Conservation (phyloP, 805 yeast species). For the Candida anglica region DNA sequence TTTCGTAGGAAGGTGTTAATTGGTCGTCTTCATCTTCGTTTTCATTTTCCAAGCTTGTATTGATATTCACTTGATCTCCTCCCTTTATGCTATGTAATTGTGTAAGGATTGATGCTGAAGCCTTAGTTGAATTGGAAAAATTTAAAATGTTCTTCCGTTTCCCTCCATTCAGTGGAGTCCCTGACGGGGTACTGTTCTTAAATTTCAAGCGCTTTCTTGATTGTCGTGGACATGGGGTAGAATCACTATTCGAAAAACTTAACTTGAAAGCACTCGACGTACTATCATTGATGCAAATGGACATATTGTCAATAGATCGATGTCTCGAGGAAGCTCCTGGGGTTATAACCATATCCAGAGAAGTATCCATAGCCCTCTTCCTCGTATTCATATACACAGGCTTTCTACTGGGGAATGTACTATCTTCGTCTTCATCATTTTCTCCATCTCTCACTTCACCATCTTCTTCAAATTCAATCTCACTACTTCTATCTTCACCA, state of each 20-base stretch:
- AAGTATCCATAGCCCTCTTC: slow-evolving; percentile 23
- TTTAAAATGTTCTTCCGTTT: slow-evolving; percentile 21
- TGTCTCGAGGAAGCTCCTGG: slow-evolving; percentile 14
- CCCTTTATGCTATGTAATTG: slow-evolving; percentile 13
- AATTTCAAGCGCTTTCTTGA: slow-evolving; percentile 35
- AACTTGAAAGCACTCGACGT: slow-evolving; percentile 12
- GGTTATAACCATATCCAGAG: slow-evolving; percentile 22
- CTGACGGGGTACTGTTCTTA: slow-evolving; percentile 21
- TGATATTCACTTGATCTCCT: slow-evolving; percentile 3
- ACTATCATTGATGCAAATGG: slow-evolving; percentile 11
- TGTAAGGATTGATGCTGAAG: slow-evolving; percentile 16
- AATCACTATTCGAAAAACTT: slow-evolving; percentile 33
- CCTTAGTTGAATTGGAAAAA: slow-evolving; percentile 27
- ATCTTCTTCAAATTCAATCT: slow-evolving; percentile 11
- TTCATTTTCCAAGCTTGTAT: not conserved
- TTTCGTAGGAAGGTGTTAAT: slow-evolving; percentile 11
- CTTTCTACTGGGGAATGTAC: not conserved
- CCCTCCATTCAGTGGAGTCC: slow-evolving; percentile 10
- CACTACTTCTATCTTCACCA: slow-evolving; percentile 4
- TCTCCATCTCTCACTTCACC: no score
- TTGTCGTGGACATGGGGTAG: slow-evolving; percentile 42
- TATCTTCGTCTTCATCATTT: slow-evolving; percentile 3
- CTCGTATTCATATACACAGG: slow-evolving; percentile 20
- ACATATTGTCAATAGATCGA: slow-evolving; percentile 11
- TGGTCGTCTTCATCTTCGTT: slow-evolving; percentile 5